Conservation (phyloP, 225 moss, liverwort and hornwort genomes). For the Lunularia cruciata region DNA sequence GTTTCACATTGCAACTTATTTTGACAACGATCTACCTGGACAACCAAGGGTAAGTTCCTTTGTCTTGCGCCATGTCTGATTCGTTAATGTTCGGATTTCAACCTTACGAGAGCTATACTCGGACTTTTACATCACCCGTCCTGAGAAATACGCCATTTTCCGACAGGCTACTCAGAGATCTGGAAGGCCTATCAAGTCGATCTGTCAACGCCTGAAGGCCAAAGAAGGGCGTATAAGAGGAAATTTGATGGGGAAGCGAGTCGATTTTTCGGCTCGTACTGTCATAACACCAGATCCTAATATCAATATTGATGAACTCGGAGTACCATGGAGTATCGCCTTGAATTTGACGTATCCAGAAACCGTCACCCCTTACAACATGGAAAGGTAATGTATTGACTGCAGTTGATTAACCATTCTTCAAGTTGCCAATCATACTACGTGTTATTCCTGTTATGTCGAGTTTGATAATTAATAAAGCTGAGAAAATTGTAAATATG, state of each 20-base stretch:
- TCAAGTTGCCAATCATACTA: too few relatives aligned
- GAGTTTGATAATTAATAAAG: too few relatives aligned
- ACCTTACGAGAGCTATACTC: too few relatives aligned
- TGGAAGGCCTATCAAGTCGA: slow-evolving; percentile 98
- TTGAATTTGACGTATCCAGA: slow-evolving; percentile 97
- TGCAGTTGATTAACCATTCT: too few relatives aligned
- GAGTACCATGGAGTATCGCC: slow-evolving; percentile 99
- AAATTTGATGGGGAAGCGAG: slow-evolving; percentile 98
- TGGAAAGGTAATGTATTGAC: slow-evolving; percentile 99
- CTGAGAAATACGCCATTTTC: not conserved
- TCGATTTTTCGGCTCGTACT: slow-evolving; percentile 98
- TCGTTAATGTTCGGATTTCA: not conserved
- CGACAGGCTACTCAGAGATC: slow-evolving; percentile 94
- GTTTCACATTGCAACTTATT: slow-evolving; percentile 98
- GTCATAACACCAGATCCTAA: slow-evolving; percentile 99
- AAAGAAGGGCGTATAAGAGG: slow-evolving; percentile 99
- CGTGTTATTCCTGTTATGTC: too few relatives aligned
- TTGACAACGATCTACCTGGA: slow-evolving; percentile 98
- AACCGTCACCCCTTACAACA: slow-evolving; percentile 98
- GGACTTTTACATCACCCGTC: too few relatives aligned
- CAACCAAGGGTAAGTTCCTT: slow-evolving; percentile 95
- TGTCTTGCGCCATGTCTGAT: slow-evolving; percentile 1
- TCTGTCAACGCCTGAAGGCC: slow-evolving; percentile 94
- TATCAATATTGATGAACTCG: slow-evolving; percentile 98
- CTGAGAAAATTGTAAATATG: too few relatives aligned